Conservation (phyloP, 2,329 filamentous ascomycete species). For the Didymella glomerata region DNA sequence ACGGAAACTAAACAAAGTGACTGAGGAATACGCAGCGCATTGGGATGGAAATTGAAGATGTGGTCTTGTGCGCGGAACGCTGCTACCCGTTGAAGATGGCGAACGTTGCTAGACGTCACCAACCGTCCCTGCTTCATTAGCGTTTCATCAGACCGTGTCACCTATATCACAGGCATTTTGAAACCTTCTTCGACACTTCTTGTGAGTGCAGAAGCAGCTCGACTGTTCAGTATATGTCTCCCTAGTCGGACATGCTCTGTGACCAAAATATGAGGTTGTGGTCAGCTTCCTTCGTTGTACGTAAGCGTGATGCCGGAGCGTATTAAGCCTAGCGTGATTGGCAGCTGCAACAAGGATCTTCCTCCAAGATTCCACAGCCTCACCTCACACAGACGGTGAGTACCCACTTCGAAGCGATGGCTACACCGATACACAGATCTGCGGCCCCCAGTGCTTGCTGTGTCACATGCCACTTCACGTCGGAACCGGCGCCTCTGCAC, state of each 20-base stretch:
- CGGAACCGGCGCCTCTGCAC: conserved; percentile 9
- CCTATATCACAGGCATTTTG: conserved; percentile 6
- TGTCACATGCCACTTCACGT: conserved; percentile 16
- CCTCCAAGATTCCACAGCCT: conserved; percentile 9
- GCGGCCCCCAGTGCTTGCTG: conserved; percentile 13
- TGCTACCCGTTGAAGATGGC: conserved; percentile 20
- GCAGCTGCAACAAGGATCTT: conserved; percentile 6
- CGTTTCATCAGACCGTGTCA: conserved; percentile 37
- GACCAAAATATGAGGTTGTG: conserved; percentile 9
- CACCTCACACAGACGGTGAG: conserved; percentile 22
- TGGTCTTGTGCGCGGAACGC: conserved; percentile 18
- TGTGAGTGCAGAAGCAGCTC: neutral
- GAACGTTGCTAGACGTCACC: conserved; percentile 35
- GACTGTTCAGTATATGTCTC: neutral
- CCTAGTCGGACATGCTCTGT: neutral
- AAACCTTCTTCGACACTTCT: neutral
- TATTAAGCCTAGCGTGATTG: conserved; percentile 3
- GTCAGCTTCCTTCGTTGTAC: conserved; percentile 9
- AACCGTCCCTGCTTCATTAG: conserved; percentile 35
- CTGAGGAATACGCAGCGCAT: conserved; percentile 10
- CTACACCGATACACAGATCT: conserved; percentile 22
- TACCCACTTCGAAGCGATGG: conserved; percentile 21
- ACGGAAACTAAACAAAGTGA: conserved; percentile 10
- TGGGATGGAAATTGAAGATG: conserved; percentile 14
- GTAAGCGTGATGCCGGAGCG: neutral